Percentiles rank a stretch among this genome's conserved stretches.
These are phyloP conservation scores for Vigna hirtella DNA, from an alignment of 306 rosid species.

Conservation along the genomic window DNA sequence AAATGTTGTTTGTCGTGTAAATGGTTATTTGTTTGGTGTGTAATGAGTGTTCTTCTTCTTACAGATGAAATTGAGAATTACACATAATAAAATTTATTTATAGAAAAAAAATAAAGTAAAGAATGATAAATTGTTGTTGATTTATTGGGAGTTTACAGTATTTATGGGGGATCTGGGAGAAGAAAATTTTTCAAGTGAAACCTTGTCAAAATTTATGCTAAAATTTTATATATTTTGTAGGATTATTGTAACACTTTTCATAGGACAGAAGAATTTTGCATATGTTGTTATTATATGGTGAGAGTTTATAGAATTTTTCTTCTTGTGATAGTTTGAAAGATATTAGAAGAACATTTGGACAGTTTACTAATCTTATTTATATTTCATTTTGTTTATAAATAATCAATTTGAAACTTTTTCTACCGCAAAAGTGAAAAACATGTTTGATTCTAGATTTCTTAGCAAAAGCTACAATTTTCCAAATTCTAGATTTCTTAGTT, in stretches of 20 bases:
- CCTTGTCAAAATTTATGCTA: no score
- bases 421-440: not conserved
- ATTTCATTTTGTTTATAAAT: not conserved
- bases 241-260: conserved; percentile 79
- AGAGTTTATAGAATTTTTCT: not conserved
- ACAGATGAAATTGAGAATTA: not conserved
- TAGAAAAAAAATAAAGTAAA: not conserved
- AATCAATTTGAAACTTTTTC: no score
- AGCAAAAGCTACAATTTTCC: conserved; percentile 53
- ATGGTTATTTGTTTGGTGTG: no score
- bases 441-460: not conserved
- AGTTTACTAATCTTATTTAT: not conserved
- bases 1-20: no score
- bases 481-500: conserved; percentile 61
- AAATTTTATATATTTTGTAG: conserved; percentile 48
- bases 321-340: not conserved
- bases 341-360: not conserved
- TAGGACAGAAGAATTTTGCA: conserved; percentile 66
- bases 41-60: no score
- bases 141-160: not conserved
- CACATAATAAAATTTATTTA: not conserved
- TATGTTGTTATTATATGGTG: conserved; percentile 78
- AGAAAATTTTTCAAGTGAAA: no score
- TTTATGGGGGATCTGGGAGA: not conserved
- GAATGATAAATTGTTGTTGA: not conserved